Conservation (phyloP, 202 grass and related monocot genomes). For the Eragrostis tef region DNA sequence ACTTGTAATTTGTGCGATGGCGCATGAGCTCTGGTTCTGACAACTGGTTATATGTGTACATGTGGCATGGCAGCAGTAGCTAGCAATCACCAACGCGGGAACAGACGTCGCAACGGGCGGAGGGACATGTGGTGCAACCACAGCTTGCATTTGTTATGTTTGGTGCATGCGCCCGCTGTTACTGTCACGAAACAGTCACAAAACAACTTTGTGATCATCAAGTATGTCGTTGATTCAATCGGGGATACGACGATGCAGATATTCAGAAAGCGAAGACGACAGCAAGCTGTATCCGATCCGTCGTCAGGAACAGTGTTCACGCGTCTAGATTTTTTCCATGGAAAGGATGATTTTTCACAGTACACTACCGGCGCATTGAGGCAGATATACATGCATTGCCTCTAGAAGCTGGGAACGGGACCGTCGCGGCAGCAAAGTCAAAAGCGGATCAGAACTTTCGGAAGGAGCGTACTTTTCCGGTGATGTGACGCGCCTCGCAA, state of each 20-base stretch:
- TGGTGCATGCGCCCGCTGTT: constrained; percentile 6
- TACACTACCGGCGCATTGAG: background rate
- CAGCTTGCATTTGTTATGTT: background rate
- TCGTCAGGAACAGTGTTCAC: background rate
- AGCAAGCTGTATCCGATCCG: background rate
- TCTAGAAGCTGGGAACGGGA: constrained; percentile 27
- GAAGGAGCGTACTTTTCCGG: constrained; percentile 26
- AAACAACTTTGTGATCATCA: background rate
- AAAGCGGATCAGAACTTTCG: constrained; percentile 46
- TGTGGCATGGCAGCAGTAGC: constrained; percentile 19
- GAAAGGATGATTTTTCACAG: constrained; percentile 10
- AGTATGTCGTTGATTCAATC: background rate
- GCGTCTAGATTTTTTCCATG: constrained; percentile 9
- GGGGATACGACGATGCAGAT: constrained; percentile 12
- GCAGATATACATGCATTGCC: background rate
- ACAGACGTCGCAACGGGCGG: background rate
- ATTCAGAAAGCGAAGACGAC: constrained; percentile 4
- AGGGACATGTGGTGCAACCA: constrained; percentile 36
- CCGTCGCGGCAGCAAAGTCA: constrained; percentile 47
- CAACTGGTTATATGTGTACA: background rate
- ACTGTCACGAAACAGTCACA: background rate
- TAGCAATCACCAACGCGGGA: background rate
- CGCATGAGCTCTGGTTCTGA: constrained; percentile 32
- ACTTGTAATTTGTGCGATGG: constrained; percentile 22
- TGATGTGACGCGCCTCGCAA: constrained; percentile 40